Conservation (phyloP, 352 stramenopile genomes). For the Globisporangium echinulatum region DNA sequence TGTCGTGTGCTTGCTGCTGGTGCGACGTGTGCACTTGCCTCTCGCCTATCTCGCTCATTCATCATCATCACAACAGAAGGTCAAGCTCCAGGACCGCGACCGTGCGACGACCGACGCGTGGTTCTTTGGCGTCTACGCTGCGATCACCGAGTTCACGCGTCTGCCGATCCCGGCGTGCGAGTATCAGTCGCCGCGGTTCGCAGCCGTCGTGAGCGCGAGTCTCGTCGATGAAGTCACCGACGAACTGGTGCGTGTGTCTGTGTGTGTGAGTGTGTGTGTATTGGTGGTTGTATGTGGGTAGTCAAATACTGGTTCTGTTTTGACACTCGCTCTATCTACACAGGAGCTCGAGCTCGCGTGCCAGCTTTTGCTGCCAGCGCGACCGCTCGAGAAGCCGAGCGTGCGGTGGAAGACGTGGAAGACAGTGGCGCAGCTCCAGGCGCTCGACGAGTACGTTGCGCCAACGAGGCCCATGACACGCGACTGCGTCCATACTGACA, state of each 20-base stretch:
- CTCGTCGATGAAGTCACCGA: conserved; percentile 54
- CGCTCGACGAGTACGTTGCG: conserved; percentile 57
- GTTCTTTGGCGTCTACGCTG: conserved; percentile 72
- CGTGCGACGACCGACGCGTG: conserved; percentile 71
- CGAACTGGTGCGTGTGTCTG: conserved; percentile 19
- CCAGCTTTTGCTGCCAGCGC: conserved; percentile 46
- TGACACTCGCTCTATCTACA: conserved; percentile 6
- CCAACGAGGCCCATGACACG: too few species aligned
- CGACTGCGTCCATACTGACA: not conserved
- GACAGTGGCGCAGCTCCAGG: conserved; percentile 52
- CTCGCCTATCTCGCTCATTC: too few species aligned
- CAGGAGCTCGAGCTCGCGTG: conserved; percentile 74
- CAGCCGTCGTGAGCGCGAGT: conserved; percentile 43
- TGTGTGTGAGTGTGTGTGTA: not conserved
- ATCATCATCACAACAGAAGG: conserved; percentile 24
- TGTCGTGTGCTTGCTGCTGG: not conserved
- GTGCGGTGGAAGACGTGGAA: conserved; percentile 81
- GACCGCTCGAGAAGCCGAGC: conserved; percentile 52
- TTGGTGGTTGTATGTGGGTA: too few species aligned
- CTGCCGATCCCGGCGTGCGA: conserved; percentile 33
- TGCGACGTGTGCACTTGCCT: not conserved
- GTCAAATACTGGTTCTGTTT: not conserved
- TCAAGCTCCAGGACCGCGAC: conserved; percentile 75
- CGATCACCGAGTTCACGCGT: conserved; percentile 58
- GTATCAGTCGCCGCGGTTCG: conserved; percentile 40